Percentiles rank a stretch among this genome's conserved stretches.
These are phyloP conservation scores for Funneliformis geosporum DNA, from an alignment of 192 early-diverging fungal species.

Conservation along the genomic window DNA sequence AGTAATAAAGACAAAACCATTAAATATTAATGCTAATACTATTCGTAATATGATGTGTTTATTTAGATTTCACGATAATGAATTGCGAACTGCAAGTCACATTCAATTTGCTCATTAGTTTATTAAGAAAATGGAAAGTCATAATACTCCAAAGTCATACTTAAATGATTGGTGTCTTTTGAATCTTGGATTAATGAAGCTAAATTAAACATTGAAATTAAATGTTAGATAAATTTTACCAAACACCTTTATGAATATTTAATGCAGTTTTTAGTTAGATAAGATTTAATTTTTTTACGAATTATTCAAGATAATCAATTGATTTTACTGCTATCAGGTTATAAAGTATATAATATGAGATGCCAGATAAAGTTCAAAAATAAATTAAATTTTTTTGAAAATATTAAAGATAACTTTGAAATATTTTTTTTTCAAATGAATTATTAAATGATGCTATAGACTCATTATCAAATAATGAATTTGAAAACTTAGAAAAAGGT, in stretches of 20 bases:
- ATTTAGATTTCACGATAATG: not conserved
- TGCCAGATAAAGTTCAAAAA: slow-evolving; percentile 4
- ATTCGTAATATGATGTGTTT: slow-evolving; percentile 14
- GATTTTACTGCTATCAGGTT: not conserved
- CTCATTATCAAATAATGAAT: not conserved
- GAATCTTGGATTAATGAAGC: not conserved
- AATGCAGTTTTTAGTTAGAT: not conserved
- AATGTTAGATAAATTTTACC: not conserved
- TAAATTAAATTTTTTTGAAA: not conserved
- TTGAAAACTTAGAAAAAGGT: too few species aligned
- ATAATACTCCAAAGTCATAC: not conserved
- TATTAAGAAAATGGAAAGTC: not conserved
- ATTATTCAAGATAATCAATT: not conserved
- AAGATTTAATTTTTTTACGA: not conserved
- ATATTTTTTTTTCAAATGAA: slow-evolving; percentile 14
- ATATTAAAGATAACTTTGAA: not conserved
- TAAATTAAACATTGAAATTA: not conserved
- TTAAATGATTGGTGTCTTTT: not conserved
- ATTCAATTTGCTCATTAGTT: not conserved
- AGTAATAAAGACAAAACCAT: not conserved
- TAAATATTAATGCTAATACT: not conserved
- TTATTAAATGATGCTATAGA: not conserved
- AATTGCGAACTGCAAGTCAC: not conserved
- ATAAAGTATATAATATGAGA: not conserved
- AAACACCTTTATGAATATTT: not conserved